Evolutionary conservation across 2,329 filamentous ascomycete species (phyloP).

Genomic region (Aspergillus sp.): DNA sequence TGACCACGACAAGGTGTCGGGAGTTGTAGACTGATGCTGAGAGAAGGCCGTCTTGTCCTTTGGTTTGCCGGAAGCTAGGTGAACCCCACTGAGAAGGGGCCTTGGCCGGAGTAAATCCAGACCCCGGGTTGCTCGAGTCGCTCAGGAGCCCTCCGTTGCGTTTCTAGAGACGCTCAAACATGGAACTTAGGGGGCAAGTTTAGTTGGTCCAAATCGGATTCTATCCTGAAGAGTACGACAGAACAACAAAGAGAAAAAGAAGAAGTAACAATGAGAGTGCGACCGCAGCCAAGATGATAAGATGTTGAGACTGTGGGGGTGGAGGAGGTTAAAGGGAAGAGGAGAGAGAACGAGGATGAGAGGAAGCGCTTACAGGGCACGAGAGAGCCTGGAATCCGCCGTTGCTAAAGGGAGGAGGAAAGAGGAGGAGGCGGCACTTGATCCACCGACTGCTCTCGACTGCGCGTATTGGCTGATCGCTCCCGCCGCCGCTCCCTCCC

Average conservation of each 20-base stretch:
- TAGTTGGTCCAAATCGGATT: neutral
- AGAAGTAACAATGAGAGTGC: neutral
- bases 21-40: constrained; percentile 4
- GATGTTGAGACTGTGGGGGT: constrained; percentile 1
- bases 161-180: constrained; percentile 13
- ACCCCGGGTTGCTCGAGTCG: constrained; percentile 17
- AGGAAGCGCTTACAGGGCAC: constrained; percentile 21
- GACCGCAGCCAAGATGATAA: neutral
- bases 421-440: neutral
- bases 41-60: neutral
- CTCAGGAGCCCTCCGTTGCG: constrained; percentile 19
- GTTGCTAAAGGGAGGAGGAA: neutral
- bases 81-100: constrained; percentile 5
- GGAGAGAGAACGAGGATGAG: constrained; percentile 14
- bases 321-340: constrained; percentile 17
- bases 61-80: constrained; percentile 1
- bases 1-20: constrained; percentile 39
- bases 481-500: neutral
- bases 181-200: neutral
- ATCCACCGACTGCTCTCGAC: neutral
- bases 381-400: constrained; percentile 6
- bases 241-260: neutral
- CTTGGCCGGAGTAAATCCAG: constrained; percentile 19
- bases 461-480: neutral
- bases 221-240: neutral